Evolutionary conservation across 768 basidiomycete genomes (phyloP).

Genomic region (Termitomyces sp.): DNA sequence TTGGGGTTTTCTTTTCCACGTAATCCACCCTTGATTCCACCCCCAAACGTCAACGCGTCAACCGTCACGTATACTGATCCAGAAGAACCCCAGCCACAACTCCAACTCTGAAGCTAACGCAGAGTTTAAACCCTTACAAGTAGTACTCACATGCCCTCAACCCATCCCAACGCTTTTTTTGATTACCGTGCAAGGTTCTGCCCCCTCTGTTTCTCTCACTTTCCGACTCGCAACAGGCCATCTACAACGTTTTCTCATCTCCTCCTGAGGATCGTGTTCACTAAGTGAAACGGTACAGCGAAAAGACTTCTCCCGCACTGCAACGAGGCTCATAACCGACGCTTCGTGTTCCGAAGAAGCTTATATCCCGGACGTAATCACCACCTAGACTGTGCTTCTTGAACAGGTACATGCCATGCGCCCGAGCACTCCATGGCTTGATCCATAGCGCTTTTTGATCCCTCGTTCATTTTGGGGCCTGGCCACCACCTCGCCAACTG

Average conservation of each 20-base stretch:
- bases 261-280: not conserved
- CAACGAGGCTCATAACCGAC: not conserved
- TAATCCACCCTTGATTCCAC: not conserved
- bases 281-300: not conserved
- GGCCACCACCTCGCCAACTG: not conserved
- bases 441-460: slow-evolving; percentile 14
- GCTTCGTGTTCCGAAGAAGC: slow-evolving; percentile 1
- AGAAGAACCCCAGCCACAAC: not conserved
- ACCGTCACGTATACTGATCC: not conserved
- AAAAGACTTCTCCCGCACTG: slow-evolving; percentile 4
- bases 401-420: slow-evolving; percentile 22
- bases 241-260: not conserved
- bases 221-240: not conserved
- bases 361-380: slow-evolving; percentile 14
- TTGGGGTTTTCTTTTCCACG: not conserved
- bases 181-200: not conserved
- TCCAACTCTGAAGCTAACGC: not conserved
- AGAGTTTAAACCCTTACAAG: not conserved
- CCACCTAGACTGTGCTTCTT: slow-evolving; percentile 19
- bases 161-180: too few species aligned
- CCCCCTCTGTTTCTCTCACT: not conserved
- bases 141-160: not conserved
- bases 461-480: slow-evolving; percentile 13
- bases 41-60: not conserved
- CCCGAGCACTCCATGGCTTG: slow-evolving; percentile 25